Conservation (phyloP, 129 eudicot genomes). For the Cynara cardunculus region DNA sequence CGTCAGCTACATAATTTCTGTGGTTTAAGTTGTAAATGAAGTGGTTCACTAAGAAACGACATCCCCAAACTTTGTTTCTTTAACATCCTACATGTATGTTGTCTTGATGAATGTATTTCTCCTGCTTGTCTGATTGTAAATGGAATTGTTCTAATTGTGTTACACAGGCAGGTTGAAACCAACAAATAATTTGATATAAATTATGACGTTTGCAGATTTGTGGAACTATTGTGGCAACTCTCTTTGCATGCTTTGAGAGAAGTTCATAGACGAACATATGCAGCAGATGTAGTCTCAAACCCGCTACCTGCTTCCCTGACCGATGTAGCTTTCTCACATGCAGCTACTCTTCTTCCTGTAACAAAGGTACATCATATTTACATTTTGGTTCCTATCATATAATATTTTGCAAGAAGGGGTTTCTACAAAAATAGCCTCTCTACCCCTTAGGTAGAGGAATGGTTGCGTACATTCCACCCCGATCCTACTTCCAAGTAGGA, state of each 20-base stretch:
- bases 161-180: background rate
- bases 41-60: background rate
- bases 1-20: background rate
- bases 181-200: conserved; percentile 16
- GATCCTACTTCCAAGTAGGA: background rate
- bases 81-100: background rate
- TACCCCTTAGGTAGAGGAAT: background rate
- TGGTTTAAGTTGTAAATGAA: background rate
- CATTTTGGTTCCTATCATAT: background rate
- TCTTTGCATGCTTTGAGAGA: conserved; percentile 97
- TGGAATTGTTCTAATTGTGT: background rate
- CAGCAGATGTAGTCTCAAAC: conserved; percentile 94
- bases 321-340: conserved; percentile 97
- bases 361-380: conserved; percentile 59
- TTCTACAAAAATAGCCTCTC: background rate
- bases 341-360: conserved; percentile 94
- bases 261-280: conserved; percentile 93
- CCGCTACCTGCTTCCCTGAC: conserved; percentile 94
- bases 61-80: background rate
- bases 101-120: background rate
- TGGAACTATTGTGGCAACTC: conserved; percentile 98
- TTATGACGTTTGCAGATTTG: conserved; percentile 69
- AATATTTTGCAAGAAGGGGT: background rate
- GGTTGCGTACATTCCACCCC: background rate
- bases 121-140: background rate